phyloP scores from a whole-genome alignment of 2,329 filamentous ascomycete species.

The Raffaelea albimanens region DNA sequence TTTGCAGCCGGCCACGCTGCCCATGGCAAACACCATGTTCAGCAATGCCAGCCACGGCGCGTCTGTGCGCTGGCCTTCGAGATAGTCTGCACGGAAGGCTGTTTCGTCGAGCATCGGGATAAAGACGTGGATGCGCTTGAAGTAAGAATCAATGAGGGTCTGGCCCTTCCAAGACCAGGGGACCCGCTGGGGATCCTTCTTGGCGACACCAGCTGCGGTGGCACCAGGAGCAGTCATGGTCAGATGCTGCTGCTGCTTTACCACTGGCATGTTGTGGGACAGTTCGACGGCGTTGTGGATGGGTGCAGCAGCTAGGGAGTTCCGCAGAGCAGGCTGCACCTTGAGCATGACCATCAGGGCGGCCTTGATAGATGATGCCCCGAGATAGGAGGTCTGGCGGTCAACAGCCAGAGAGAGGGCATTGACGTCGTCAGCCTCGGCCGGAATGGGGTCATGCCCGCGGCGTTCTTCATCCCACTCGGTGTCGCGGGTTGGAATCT shows the following conservation, averaged over 20 bases:
- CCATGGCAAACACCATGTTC: constrained; percentile 70
- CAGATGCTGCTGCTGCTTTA: constrained; percentile 27
- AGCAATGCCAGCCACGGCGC: constrained; percentile 62
- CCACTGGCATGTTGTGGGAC: constrained; percentile 33
- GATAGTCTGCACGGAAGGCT: constrained; percentile 56
- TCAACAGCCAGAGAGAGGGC: constrained; percentile 53
- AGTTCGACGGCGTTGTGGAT: constrained; percentile 38
- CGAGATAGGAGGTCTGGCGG: constrained; percentile 56
- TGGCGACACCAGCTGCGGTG: background rate
- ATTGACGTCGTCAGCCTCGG: constrained; percentile 62
- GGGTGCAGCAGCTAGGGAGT: constrained; percentile 31
- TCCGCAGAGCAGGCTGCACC: constrained; percentile 37
- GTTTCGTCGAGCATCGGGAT: constrained; percentile 66
- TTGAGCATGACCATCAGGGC: constrained; percentile 62
- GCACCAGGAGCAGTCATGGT: background rate
- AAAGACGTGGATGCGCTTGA: constrained; percentile 62
- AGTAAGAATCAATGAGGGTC: constrained; percentile 65
- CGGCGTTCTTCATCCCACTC: constrained; percentile 59
- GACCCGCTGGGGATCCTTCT: constrained; percentile 38
- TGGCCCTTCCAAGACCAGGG: constrained; percentile 56
- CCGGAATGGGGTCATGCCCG: constrained; percentile 45
- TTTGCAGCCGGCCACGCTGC: constrained; percentile 59
- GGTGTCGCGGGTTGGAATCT: constrained; percentile 55
- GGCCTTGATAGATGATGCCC: constrained; percentile 66
- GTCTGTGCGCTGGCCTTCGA: constrained; percentile 53